Conservation (phyloP, 169 alveolate genomes). For the Plasmodium fragile region DNA sequence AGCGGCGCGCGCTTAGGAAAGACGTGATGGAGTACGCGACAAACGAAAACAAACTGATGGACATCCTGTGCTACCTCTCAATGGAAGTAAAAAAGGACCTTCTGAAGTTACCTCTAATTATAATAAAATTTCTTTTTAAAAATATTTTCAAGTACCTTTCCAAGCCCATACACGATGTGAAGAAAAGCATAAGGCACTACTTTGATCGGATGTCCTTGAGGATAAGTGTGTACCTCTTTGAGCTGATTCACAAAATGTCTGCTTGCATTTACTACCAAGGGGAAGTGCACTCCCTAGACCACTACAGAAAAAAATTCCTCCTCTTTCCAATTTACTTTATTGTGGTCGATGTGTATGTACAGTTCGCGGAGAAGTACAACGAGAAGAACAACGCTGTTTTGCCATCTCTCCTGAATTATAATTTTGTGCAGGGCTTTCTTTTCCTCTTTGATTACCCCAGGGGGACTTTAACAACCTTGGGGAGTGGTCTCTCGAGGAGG, state of each 20-base stretch:
- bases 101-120: conserved; percentile 21
- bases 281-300: background rate
- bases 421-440: conserved; percentile 39
- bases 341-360: conserved; percentile 37
- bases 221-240: conserved; percentile 24
- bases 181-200: conserved; percentile 38
- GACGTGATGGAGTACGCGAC: conserved; percentile 1
- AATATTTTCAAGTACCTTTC: conserved; percentile 35
- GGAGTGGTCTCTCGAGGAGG: background rate
- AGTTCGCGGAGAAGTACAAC: conserved; percentile 51
- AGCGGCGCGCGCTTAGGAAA: conserved; percentile 10
- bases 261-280: conserved; percentile 11
- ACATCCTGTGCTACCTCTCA: background rate
- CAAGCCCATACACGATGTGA: conserved; percentile 60
- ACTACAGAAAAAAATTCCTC: conserved; percentile 25
- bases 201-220: conserved; percentile 42
- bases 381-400: conserved; percentile 37
- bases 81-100: conserved; percentile 18
- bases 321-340: conserved; percentile 32
- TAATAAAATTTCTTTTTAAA: conserved; percentile 28
- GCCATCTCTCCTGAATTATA: conserved; percentile 20
- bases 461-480: background rate
- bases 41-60: conserved; percentile 19
- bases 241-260: conserved; percentile 18
- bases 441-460: conserved; percentile 42